Conservation (phyloP, 306 rosid species). For the Carpinus fangiana region DNA sequence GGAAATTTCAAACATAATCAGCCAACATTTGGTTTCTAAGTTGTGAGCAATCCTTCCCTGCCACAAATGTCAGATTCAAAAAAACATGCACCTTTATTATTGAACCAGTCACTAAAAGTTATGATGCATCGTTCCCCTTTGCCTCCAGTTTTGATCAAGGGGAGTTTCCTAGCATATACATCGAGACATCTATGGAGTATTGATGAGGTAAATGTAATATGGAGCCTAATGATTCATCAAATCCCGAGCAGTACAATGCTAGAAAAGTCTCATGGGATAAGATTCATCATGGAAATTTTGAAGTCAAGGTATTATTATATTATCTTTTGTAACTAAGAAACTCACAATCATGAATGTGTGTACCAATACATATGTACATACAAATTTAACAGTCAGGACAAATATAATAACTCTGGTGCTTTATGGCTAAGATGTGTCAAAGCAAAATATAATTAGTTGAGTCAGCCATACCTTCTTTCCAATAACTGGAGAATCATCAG, state of each 20-base stretch:
- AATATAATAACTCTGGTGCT: background rate
- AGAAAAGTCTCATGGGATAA: background rate
- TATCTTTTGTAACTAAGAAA: background rate
- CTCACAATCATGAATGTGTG: background rate
- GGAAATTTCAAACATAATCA: background rate
- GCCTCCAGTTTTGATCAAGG: background rate
- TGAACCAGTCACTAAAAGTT: background rate
- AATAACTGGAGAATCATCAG: slow-evolving; percentile 71
- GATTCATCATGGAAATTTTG: background rate
- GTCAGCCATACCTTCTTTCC: slow-evolving; percentile 60
- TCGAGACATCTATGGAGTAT: background rate
- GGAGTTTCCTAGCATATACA: background rate
- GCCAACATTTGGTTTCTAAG: background rate
- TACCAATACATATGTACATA: background rate
- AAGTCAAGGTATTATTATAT: background rate
- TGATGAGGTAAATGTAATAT: background rate
- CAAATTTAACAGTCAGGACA: slow-evolving; percentile 8
- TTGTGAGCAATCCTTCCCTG: background rate
- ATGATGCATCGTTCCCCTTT: background rate
- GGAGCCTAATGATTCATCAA: background rate
- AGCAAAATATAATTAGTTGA: background rate
- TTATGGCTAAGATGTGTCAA: background rate
- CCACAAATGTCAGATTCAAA: background rate
- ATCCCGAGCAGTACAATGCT: background rate
- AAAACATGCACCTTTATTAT: background rate